These are phyloP conservation scores for Triticum dicoccoides DNA, from an alignment of 176 grass and related monocot genomes.

Conservation along the genomic window DNA sequence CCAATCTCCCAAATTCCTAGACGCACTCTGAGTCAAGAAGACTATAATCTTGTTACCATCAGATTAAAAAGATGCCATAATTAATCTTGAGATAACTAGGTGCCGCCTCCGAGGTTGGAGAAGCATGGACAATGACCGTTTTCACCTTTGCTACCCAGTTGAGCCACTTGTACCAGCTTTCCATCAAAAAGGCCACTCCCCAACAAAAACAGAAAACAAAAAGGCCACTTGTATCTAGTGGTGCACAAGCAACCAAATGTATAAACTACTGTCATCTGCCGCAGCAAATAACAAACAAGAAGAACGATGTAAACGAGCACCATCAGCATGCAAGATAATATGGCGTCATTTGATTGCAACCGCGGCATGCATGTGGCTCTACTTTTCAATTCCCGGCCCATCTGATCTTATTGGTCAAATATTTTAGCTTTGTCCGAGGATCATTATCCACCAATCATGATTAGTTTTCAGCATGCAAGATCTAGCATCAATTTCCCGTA, in stretches of 20 bases:
- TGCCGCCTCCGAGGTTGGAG: background rate
- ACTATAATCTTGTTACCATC: too few relatives aligned
- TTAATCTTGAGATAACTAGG: background rate
- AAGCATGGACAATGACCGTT: background rate
- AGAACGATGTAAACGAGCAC: background rate
- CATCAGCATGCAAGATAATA: background rate
- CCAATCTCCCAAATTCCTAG: too few relatives aligned
- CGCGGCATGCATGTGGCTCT: background rate
- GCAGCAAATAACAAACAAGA: background rate
- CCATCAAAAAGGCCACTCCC: too few relatives aligned
- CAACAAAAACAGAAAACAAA: too few relatives aligned
- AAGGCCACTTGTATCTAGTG: too few relatives aligned
- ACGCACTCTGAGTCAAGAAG: too few relatives aligned
- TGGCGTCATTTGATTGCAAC: background rate
- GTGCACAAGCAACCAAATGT: background rate
- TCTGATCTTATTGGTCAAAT: background rate
- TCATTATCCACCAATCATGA: background rate
- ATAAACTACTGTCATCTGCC: background rate
- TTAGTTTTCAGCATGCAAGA: background rate
- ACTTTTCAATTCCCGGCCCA: background rate
- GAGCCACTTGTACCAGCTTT: background rate
- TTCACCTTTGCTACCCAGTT: background rate
- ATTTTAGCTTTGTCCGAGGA: background rate
- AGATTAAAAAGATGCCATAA: too few relatives aligned
- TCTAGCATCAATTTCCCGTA: too few relatives aligned